Conservation (phyloP, 108 stramenopile species). For the Mediolabrus comicus region DNA sequence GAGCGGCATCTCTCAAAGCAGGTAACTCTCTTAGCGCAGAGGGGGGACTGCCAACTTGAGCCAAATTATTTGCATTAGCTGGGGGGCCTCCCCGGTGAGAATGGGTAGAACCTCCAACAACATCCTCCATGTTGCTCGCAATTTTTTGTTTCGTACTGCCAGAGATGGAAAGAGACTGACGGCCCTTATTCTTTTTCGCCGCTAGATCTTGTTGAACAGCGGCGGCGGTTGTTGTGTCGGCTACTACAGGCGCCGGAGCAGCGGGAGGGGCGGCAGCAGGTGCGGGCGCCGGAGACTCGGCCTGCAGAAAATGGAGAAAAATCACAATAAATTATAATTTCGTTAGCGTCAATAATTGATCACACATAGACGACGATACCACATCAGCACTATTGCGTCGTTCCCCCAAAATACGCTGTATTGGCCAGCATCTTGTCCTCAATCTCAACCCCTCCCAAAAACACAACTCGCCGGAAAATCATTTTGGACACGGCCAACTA, state of each 20-base stretch:
- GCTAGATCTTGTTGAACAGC: background rate
- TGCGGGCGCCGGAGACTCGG: slow-evolving; percentile 20
- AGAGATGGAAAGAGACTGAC: slow-evolving; percentile 40
- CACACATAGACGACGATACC: too few species aligned
- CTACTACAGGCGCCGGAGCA: slow-evolving; percentile 1
- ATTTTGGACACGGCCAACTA: background rate
- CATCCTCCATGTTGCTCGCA: background rate
- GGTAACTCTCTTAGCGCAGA: slow-evolving; percentile 64
- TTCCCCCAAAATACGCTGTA: too few species aligned
- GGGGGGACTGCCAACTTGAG: slow-evolving; percentile 36
- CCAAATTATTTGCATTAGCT: slow-evolving; percentile 3
- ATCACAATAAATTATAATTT: background rate
- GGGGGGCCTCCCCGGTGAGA: background rate
- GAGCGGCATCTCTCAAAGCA: slow-evolving; percentile 75
- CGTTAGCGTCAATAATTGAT: background rate
- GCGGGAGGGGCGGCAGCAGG: slow-evolving; percentile 9
- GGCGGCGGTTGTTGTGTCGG: background rate
- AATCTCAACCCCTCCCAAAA: background rate
- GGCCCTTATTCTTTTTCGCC: slow-evolving; percentile 20
- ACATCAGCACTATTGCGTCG: too few species aligned
- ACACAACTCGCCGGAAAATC: background rate
- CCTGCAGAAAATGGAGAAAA: background rate
- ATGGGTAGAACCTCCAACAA: background rate
- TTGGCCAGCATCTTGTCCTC: too few species aligned
- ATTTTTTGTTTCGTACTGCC: slow-evolving; percentile 24